A percentile compares a stretch with the other conserved stretches of the same genome.
Conservation (phyloP, 306 rosid species). For the Oemleria cerasiformis region DNA sequence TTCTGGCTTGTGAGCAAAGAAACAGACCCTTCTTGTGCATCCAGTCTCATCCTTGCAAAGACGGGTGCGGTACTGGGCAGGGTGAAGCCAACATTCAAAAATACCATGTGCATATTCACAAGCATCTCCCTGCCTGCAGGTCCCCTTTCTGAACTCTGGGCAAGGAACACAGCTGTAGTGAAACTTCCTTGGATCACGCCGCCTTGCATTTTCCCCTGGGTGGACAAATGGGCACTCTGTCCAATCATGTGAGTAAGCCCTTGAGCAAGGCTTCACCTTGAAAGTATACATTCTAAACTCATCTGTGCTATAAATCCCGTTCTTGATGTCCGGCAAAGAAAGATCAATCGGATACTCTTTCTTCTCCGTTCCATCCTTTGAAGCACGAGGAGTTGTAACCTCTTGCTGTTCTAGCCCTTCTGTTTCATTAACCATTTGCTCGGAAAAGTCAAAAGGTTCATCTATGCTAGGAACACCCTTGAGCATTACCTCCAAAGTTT, state of each 20-base stretch:
- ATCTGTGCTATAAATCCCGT: conserved; percentile 75
- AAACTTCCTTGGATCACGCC: conserved; percentile 79
- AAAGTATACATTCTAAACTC: conserved; percentile 86
- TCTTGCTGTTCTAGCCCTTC: conserved; percentile 37
- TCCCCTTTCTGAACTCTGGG: conserved; percentile 77
- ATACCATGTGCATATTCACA: conserved; percentile 93
- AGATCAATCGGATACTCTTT: conserved; percentile 71
- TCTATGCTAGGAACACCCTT: conserved; percentile 34
- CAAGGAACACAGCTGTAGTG: conserved; percentile 85
- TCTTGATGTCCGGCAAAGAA: conserved; percentile 84
- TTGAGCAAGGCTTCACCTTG: conserved; percentile 88
- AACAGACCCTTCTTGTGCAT: conserved; percentile 74
- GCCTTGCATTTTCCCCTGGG: conserved; percentile 89
- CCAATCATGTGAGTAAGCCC: conserved; percentile 97
- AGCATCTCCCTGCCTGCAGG: conserved; percentile 72
- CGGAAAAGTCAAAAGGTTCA: conserved; percentile 29
- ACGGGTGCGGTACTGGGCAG: conserved; percentile 85
- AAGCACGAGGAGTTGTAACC: conserved; percentile 27
- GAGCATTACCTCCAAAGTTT: conserved; percentile 39
- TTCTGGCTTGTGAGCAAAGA: conserved; percentile 80
- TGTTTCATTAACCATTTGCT: conserved; percentile 22
- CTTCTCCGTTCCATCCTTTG: conserved; percentile 52
- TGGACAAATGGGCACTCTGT: conserved; percentile 93
- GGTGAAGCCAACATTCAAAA: conserved; percentile 94
- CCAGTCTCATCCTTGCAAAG: conserved; percentile 82